Conservation (phyloP, 2,329 filamentous ascomycete species). For the Pseudocercospora fuligena region DNA sequence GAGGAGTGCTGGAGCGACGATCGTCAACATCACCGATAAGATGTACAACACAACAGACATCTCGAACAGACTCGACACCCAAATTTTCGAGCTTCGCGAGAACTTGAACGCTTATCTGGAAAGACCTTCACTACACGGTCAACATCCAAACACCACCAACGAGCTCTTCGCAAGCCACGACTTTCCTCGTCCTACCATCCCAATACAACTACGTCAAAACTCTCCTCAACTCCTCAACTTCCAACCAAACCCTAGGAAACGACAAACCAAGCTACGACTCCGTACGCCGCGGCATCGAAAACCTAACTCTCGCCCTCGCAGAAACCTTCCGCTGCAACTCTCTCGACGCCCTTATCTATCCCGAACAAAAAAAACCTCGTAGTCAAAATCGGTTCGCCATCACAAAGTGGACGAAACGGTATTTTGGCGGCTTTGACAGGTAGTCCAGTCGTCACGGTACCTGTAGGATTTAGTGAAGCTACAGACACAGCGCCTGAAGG, state of each 20-base stretch:
- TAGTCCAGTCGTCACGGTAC: conserved; percentile 58
- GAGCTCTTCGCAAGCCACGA: conserved; percentile 57
- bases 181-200: conserved; percentile 64
- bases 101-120: conserved; percentile 61
- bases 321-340: conserved; percentile 55
- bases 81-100: conserved; percentile 65
- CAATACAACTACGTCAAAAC: conserved; percentile 62
- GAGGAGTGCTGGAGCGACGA: conserved; percentile 51
- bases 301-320: conserved; percentile 58
- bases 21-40: conserved; percentile 56
- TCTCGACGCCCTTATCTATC: conserved; percentile 66
- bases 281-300: conserved; percentile 55
- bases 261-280: conserved; percentile 46
- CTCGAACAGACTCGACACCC: conserved; percentile 57
- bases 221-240: conserved; percentile 57
- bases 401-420: conserved; percentile 65
- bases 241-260: conserved; percentile 40
- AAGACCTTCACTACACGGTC: conserved; percentile 48
- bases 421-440: conserved; percentile 61
- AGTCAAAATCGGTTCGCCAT: conserved; percentile 60
- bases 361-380: conserved; percentile 68
- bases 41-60: conserved; percentile 61
- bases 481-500: conserved; percentile 58
- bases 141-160: conserved; percentile 51
- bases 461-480: conserved; percentile 58